Conservation (phyloP, 1,284 basidiomycete species). For the Sanghuangporus sanghuang region DNA sequence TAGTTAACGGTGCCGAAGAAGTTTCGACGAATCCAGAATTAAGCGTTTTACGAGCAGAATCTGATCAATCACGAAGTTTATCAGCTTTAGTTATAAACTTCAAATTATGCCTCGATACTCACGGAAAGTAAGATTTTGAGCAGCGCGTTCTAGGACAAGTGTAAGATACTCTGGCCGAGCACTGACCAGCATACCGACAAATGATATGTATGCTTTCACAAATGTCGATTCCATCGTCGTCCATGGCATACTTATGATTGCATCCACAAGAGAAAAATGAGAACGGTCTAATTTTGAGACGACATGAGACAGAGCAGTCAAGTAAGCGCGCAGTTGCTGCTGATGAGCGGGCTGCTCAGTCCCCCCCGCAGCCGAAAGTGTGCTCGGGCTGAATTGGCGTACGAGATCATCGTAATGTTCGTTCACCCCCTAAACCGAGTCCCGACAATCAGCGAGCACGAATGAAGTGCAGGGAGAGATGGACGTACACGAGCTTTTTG, state of each 20-base stretch:
- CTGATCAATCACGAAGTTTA: slow-evolving; percentile 31
- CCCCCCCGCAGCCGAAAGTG: slow-evolving; percentile 22
- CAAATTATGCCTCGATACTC: slow-evolving; percentile 30
- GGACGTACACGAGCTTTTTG: slow-evolving; percentile 62
- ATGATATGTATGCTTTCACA: slow-evolving; percentile 82
- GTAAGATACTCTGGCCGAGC: slow-evolving; percentile 92
- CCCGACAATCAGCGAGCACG: background rate
- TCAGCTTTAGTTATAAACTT: background rate
- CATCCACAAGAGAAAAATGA: slow-evolving; percentile 83
- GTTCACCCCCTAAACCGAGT: slow-evolving; percentile 46
- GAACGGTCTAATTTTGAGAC: slow-evolving; percentile 76
- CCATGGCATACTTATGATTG: slow-evolving; percentile 89
- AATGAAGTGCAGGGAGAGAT: slow-evolving; percentile 22
- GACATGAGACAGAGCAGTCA: slow-evolving; percentile 71
- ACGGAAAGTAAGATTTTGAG: slow-evolving; percentile 88
- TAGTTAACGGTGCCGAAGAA: slow-evolving; percentile 69
- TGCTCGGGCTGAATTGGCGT: slow-evolving; percentile 61
- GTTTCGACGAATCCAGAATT: slow-evolving; percentile 51
- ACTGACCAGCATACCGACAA: slow-evolving; percentile 88
- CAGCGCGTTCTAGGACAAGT: slow-evolving; percentile 75
- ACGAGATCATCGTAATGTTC: slow-evolving; percentile 70
- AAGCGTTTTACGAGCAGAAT: slow-evolving; percentile 62
- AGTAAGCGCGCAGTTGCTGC: slow-evolving; percentile 64
- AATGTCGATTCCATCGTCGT: slow-evolving; percentile 79
- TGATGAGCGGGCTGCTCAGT: slow-evolving; percentile 25